A percentile compares a stretch with the other conserved stretches of the same genome.
Evolutionary conservation across 208 protist genomes (phyloP).

Genomic region (Trichomonas gallinae): DNA sequence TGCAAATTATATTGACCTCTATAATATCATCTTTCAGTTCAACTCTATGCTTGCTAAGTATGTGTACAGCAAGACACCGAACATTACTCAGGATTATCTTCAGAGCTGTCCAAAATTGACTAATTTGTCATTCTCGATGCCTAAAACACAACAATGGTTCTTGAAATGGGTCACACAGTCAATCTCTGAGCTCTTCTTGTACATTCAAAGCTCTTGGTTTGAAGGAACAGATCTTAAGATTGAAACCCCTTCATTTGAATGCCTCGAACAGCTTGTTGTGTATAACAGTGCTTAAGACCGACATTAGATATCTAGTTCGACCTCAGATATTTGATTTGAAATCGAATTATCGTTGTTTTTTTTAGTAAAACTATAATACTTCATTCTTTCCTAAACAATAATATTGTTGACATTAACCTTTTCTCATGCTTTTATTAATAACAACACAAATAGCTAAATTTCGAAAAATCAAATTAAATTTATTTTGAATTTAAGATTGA

Average conservation of each 20-base stretch:
- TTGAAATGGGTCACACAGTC: not conserved
- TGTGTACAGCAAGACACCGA: not conserved
- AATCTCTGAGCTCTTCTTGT: not conserved
- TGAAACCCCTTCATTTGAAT: not conserved
- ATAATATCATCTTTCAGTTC: too few relatives aligned
- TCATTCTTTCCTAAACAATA: too few relatives aligned
- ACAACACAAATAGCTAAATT: too few relatives aligned
- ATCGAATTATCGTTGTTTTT: too few relatives aligned
- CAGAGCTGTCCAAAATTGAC: not conserved
- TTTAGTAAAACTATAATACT: too few relatives aligned
- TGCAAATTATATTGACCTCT: not conserved
- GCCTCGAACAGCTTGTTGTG: not conserved
- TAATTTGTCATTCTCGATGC: not conserved
- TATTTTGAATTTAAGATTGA: too few relatives aligned
- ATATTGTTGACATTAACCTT: too few relatives aligned
- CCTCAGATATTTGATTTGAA: too few relatives aligned
- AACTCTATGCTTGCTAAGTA: not conserved
- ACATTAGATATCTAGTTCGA: too few relatives aligned
- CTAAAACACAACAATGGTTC: not conserved
- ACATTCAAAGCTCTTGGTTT: not conserved
- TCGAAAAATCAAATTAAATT: too few relatives aligned
- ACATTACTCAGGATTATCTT: not conserved
- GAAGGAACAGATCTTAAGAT: not conserved
- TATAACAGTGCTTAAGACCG: too few relatives aligned
- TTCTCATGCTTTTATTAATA: too few relatives aligned